Conservation (phyloP, 306 rosid species). For the Medicago ruthenica region DNA sequence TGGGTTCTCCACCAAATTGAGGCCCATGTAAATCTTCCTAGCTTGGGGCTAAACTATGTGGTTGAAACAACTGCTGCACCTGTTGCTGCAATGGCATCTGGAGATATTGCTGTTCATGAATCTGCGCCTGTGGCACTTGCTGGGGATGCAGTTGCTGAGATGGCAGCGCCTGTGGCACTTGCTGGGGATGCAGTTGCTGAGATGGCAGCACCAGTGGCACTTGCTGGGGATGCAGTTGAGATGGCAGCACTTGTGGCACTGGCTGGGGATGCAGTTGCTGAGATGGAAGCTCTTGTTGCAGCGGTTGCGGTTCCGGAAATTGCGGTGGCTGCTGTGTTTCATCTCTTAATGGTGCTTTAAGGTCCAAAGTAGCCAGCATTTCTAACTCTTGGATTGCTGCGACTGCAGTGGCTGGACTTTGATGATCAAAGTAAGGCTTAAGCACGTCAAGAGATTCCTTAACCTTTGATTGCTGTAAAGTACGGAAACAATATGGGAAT, state of each 20-base stretch:
- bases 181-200: not conserved
- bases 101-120: conserved; percentile 8
- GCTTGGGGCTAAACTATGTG: not conserved
- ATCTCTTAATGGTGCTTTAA: conserved; percentile 55
- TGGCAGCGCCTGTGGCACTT: not conserved
- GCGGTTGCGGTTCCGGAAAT: conserved; percentile 10
- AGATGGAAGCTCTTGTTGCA: not conserved
- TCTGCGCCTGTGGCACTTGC: not conserved
- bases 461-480: conserved; percentile 73
- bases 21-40: not conserved
- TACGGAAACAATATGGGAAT: not conserved
- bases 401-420: conserved; percentile 55
- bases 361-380: conserved; percentile 61
- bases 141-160: not conserved
- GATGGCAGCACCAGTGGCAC: no score
- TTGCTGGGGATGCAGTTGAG: not conserved
- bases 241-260: not conserved
- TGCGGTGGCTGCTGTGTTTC: conserved; percentile 37
- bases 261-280: not conserved
- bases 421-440: conserved; percentile 64
- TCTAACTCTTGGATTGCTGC: conserved; percentile 78
- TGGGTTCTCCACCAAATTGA: not conserved
- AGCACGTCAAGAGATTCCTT: conserved; percentile 68
- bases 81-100: conserved; percentile 15
- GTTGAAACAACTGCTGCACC: conserved; percentile 21